Base-by-base conservation (phyloP, 2,329 filamentous ascomycete species). In the Moelleriella libera region DNA sequence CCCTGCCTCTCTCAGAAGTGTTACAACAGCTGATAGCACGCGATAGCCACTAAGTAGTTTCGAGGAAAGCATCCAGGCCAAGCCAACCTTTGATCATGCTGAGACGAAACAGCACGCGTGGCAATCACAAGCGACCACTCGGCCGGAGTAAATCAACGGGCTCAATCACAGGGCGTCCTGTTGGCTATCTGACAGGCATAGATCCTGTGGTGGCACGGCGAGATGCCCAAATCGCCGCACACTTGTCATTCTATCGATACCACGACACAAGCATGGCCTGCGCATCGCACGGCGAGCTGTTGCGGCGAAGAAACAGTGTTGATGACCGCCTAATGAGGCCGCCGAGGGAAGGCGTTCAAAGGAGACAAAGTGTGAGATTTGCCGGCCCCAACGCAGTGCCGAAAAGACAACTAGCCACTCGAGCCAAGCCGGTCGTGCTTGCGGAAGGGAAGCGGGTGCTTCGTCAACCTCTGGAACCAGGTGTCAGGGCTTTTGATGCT, bases 151-250 rank as follows among this genome's bases (percentile, higher is more conserved):
- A 75, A 56, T 79, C 76, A 6, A 68, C 67, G n/a, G 68, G 64
- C 49, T 74, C 74, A 34, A 62, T 68, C 10, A 44, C 42, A 7
- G 52, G 52, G 31, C 67, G 67, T 45, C 67, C 68, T 31, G 64
- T 70, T 21, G 62, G 65, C 49, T 50, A 53, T 1, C 60, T 75
- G 21, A 67, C 74, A 45, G 65, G 71, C 45, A 73, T 79, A 43
- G 64, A 71, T 53, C 71, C 72, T 1, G 62, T 60, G 9, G 59
- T 64, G 4, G 74, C 75, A 2, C 70, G 75, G 45, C 68, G 75
- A 47, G 76, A 83, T 59, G 82, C 82, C 6, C 72, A 78, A 40
- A 70, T 74, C 40, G 81, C 82, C 28, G 82, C 82, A 6, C 65
- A 68, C 34, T 66, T 80, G 55, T 82, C 82, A 1, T 85, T 76